Evolutionary conservation across 1,139 yeast species (phyloP), one percentile per base, ranked within the genome.

Genomic region (Pichia sp.): DNA sequence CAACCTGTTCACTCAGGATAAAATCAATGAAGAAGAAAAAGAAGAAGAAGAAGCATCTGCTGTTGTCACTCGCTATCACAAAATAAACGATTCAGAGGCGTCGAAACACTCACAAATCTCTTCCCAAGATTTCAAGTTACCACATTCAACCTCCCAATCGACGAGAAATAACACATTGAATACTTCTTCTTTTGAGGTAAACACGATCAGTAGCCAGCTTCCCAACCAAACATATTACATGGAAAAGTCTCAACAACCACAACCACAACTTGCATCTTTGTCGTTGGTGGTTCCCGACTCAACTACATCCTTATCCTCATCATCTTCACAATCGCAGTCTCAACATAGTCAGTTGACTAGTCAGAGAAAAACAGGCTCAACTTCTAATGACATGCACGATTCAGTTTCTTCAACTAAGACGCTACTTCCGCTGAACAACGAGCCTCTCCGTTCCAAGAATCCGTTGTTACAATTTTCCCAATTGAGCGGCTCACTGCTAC

Each of bases 381-480:
- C 16, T 36, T n/a, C 13, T 36, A 7, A n/a, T 11, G n/a, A 36
- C 7, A 15, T 6, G 16, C 16, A 36, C 7, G 41, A n/a, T n/a
- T 36, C 16, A 13, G 26, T 15, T 11, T 36, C 41, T 36, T 36
- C 41, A 11, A 36, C 13, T n/a, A 36, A 36, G 16, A 36, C 41
- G 41, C 16, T 36, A 36, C 16, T 36, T 13, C 41, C 41, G 16
- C 34, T n/a, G 8, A 47, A 38, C 5, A 42, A 7, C 3, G 23
- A 11, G 11, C 40, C 34, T 26, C 38, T 42, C n/a, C 32, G 51
- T 15, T 10, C 46, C 8, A 43, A 32, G 23, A 42, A 43, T 10
- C 42, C 47, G 31, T 31, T 42, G 19, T 44, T 47, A n/a, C 41
- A 36, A n/a, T 36, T 36, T n/a, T 36, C 41, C 16, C 41, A 36